Base-by-base conservation (phyloP, 2,329 filamentous ascomycete species). In the Diaporthe velutina region DNA sequence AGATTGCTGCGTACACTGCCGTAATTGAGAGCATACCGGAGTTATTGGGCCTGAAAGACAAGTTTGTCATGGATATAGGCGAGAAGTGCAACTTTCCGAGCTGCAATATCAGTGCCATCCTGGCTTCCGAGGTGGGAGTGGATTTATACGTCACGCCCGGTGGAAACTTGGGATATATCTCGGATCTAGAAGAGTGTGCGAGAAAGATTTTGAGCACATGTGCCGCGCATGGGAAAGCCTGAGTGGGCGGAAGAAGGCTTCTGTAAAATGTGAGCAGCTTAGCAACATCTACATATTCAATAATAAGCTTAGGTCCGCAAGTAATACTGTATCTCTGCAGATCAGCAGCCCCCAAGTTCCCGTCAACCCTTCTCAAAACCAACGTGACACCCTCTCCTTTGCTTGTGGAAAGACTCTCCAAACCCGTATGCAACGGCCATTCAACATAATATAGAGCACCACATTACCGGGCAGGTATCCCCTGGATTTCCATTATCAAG, bases 1-100 rank as follows among this genome's bases (percentile, higher is more conserved):
- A 66, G 28, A 66, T 50, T 48, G 61, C 42, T 50, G 30, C 61
- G 28, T 66, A 66, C 10, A 66, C 61, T 48, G 61, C 61, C 28
- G 28, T 50, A 28, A 66, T 35, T n/a, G 10, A 35, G 42, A 66
- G 42, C 42, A 48, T 50, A 0, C 40, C 28, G 10, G 30, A 25
- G 19, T 8, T 67, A 6, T 22, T 35, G 30, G 30, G 45, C 42
- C 28, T 52, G 30, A 33, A 38, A 4, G 61, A 67, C 7, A 38
- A 52, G 30, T 67, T 67, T 50, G 42, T 28, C 22, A 52, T 50
- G 60, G 42, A 50, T 28, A 12, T 50, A 38, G 61, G 61, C 28
- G 45, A 67, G 30, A 35, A n/a, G 22, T 67, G 45, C 64, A 67
- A 67, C n/a, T 38, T 67, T 9, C 45, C 64, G 4, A 67, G 64